Base-by-base conservation (phyloP, 2,329 filamentous ascomycete genomes). In the Verticillium zaregamsianum region DNA sequence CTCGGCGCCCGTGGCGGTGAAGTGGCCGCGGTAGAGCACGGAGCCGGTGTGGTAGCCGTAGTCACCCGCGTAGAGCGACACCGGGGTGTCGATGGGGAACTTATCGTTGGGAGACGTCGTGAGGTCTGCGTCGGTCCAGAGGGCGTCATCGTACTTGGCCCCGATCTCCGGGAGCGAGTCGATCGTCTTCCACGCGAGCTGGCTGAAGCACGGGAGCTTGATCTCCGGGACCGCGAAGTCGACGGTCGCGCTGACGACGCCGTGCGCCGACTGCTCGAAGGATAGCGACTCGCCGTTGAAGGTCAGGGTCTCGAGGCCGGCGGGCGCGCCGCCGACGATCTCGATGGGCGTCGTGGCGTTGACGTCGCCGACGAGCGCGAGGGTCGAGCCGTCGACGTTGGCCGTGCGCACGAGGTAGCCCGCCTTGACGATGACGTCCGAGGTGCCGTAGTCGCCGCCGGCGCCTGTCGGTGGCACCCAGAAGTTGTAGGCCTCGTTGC, bases 21-120 rank as follows among this genome's bases (percentile, higher is more conserved):
- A 93, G 66, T 86, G 80, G 0, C 90, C 90, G 2, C 90, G 84
- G 77, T 85, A 93, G 57, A 93, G 67, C 0, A 93, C 78, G 1
- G 84, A 84, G 3, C 90, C 90, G 0, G 86, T 82, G 71, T 91
- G 81, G 73, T 87, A 93, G 28, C 90, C 90, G 68, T 93, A 93
- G 72, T 93, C 90, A 17, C 84, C 84, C 0, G 81, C 81, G 68
- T 89, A 91, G 0, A 93, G 81, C 0, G 85, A 87, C 0, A 84
- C 86, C 0, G 89, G 86, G 0, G 90, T 93, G 0, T 78, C 81
- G 2, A 89, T 75, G 2, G 81, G 75, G 25, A 74, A 69, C 20
- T 79, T 76, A 0, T 83, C 85, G 71, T 92, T 92, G 69, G 84
- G 84, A 1, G 86, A 87, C 2, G 79, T 80, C 1, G 75, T 78